These are phyloP conservation scores for Phanerodontia chrysosporium DNA, from an alignment of 768 basidiomycete genomes.

Conservation along the genomic window DNA sequence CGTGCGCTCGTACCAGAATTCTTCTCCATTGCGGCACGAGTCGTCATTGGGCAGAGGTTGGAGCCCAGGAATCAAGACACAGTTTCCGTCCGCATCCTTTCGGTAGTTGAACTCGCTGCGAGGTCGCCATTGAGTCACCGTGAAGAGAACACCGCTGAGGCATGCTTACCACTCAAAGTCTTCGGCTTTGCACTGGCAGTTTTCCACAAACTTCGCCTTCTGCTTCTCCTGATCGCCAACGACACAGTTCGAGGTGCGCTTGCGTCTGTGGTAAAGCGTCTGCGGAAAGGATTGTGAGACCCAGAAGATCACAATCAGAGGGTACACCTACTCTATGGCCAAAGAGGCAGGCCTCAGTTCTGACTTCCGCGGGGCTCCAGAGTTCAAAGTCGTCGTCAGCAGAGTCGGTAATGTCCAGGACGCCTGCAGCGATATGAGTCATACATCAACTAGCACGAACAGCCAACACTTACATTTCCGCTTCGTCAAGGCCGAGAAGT, in stretches of 20 bases:
- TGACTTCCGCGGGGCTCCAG: constrained; percentile 91
- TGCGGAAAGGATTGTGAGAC: constrained; percentile 24
- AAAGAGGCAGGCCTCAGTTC: constrained; percentile 87
- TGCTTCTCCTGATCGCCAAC: constrained; percentile 68
- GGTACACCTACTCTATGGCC: constrained; percentile 67
- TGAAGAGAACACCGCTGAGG: not conserved
- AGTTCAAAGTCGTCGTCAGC: constrained; percentile 91
- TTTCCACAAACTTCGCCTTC: constrained; percentile 48
- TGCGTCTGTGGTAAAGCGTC: constrained; percentile 90
- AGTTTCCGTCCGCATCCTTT: constrained; percentile 63
- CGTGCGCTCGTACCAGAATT: constrained; percentile 93
- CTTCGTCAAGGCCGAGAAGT: constrained; percentile 77
- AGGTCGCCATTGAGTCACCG: not conserved
- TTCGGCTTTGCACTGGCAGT: constrained; percentile 64
- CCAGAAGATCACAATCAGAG: not conserved
- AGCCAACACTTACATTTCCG: constrained; percentile 58
- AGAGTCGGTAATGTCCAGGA: constrained; percentile 64
- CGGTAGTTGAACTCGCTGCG: constrained; percentile 89
- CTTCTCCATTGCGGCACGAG: constrained; percentile 55
- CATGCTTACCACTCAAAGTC: constrained; percentile 92
- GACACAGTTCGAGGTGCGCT: constrained; percentile 74
- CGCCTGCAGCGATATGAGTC: constrained; percentile 42
- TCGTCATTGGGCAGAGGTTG: constrained; percentile 57
- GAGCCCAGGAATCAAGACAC: constrained; percentile 73
- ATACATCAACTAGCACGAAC: constrained; percentile 7